phyloP scores from a whole-genome alignment of 139 green algal genomes.

The Gonium pectorale region DNA sequence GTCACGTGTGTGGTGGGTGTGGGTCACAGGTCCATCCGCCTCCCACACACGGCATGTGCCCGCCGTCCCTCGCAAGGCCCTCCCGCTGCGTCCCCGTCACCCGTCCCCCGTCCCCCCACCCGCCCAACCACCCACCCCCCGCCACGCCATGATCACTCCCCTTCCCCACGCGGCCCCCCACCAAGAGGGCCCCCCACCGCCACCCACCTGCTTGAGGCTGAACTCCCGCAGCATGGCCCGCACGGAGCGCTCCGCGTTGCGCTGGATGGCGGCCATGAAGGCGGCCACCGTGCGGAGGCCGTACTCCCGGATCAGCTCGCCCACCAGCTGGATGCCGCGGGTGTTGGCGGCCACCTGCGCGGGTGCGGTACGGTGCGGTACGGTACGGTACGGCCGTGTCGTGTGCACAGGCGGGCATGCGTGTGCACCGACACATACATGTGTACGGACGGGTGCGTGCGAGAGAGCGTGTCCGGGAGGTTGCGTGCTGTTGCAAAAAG shows the following conservation, averaged over 20 bases:
- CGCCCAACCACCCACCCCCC: no score
- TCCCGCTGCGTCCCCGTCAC: not conserved
- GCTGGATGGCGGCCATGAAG: slow-evolving; percentile 97
- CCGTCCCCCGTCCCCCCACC: no score
- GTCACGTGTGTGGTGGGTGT: no score
- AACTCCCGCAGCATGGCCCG: slow-evolving; percentile 88
- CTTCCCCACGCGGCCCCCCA: no score
- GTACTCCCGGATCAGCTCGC: slow-evolving; percentile 89
- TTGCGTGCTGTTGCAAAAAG: not conserved
- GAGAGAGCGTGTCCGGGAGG: not conserved
- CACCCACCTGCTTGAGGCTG: slow-evolving; percentile 59
- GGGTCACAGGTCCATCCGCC: no score
- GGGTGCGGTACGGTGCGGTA: not conserved
- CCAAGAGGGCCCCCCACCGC: not conserved
- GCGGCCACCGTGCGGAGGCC: slow-evolving; percentile 79
- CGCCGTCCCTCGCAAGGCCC: no score
- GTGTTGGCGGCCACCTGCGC: slow-evolving; percentile 94
- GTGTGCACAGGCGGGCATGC: no score
- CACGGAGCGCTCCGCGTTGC: slow-evolving; percentile 88
- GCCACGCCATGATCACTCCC: no score
- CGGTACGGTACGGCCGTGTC: no score
- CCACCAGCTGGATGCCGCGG: slow-evolving; percentile 89
- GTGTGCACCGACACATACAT: no score
- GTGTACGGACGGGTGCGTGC: no score
- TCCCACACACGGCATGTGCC: no score